Base-by-base conservation (phyloP, 345 rosid genomes). In the Gossypium bickii region DNA sequence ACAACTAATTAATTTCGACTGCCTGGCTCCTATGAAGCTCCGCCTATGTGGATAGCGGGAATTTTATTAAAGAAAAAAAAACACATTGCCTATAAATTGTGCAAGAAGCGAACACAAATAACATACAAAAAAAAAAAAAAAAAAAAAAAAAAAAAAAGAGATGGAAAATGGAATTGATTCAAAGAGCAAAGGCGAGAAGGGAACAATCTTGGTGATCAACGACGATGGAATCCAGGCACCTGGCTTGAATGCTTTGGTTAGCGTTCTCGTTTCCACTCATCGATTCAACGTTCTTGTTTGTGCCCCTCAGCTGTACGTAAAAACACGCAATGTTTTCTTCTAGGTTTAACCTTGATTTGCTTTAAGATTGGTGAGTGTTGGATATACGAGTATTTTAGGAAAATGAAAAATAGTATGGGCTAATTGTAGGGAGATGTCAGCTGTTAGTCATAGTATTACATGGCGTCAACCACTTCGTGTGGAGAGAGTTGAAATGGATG, bases 201-300 rank as follows among this genome's bases (percentile, higher is more conserved):
- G 93, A 38, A 79, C 82, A 78, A 77, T 92, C 62, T 34, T 93
- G 90, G 75, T 93, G 72, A 92, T 94, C 41, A 93, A 92, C 85
- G 97, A 90, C 85, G 97, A 93, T 82, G 98, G 98, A 2, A 92
- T 92, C 51, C 93, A 92, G 80, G 97, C 92, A 1, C 85, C 89
- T 8, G 96, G 98, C 16, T 70, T 93, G 10, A 87, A 85, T 2
- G 76, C 94, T 18, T 87, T 92, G 3, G 96, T 92, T 72, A 73
- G 79, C 45, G 92, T 84, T 79, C 90, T 93, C 29, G 86, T 90
- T 89, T 79, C 98, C 66, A 73, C 90, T 77, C 64, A 80, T 67
- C 87, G 80, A 79, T 92, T 78, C 87, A 55, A 66, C 9, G 89
- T 93, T 72, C 87, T 81, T n/a, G 96, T 93, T 60, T 93, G 94